These are phyloP conservation scores for Arthromyces matolae DNA, from an alignment of 768 basidiomycete genomes.

Conservation along the genomic window DNA sequence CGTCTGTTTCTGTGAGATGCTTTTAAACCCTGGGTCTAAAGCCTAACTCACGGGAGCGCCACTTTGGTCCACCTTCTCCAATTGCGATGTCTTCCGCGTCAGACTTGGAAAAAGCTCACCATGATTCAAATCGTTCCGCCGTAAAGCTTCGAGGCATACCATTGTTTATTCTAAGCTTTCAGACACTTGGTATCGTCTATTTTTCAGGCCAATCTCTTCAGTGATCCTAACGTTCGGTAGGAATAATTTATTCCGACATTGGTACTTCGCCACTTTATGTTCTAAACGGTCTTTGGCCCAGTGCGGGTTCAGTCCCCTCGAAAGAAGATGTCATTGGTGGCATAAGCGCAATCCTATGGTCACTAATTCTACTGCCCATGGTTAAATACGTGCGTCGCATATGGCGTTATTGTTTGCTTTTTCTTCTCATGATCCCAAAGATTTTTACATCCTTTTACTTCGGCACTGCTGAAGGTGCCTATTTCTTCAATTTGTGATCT, in stretches of 20 bases:
- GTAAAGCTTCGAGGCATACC: slow-evolving; percentile 9
- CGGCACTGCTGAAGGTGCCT: slow-evolving; percentile 47
- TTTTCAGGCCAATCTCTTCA: neutral
- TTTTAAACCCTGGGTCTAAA: too few relatives aligned
- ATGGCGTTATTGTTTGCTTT: neutral
- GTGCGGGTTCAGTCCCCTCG: slow-evolving; percentile 41
- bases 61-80: too few relatives aligned
- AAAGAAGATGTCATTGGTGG: slow-evolving; percentile 63
- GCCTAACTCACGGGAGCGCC: too few relatives aligned
- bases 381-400: slow-evolving; percentile 53
- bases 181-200: slow-evolving; percentile 9
- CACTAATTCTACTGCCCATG: slow-evolving; percentile 55
- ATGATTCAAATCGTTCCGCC: slow-evolving; percentile 7
- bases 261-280: slow-evolving; percentile 64
- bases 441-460: slow-evolving; percentile 43
- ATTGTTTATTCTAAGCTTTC: slow-evolving; percentile 7
- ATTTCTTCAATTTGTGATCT: neutral
- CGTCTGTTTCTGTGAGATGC: too few relatives aligned
- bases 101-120: slow-evolving; percentile 3
- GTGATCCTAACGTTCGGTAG: slow-evolving; percentile 19
- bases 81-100: slow-evolving; percentile 23
- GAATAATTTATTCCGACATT: slow-evolving; percentile 48
- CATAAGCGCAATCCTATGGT: slow-evolving; percentile 61
- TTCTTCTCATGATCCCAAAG: slow-evolving; percentile 22
- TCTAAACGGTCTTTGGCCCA: slow-evolving; percentile 60